Base-by-base conservation (phyloP, 495 filamentous ascomycete species). In the Mytilinidion resinicola region DNA sequence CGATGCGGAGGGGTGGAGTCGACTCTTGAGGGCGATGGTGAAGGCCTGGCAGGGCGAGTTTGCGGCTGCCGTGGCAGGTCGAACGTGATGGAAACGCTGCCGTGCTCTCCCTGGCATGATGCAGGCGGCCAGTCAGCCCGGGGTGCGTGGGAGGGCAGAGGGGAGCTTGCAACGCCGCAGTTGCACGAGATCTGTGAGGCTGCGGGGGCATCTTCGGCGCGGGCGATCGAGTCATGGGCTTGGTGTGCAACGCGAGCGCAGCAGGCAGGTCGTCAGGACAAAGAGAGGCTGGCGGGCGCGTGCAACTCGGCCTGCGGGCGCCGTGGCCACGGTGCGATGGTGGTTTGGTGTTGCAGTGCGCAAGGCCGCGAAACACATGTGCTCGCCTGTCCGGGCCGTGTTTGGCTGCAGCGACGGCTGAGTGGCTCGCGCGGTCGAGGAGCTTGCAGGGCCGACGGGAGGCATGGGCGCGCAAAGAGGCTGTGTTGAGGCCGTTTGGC, bases 401-500 rank as follows among this genome's bases (percentile, higher is more conserved):
- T 49, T 25, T 25, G 17, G 46, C 33, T 25, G 46, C 44, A 48
- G 46, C 46, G 15, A 19, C 46, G 17, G 33, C 46, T 17, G 15
- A 49, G 33, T 49, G 21, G 42, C 42, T n/a, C n/a, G n/a, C 42
- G 42, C 10, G 10, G 25, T 30, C 25, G 6, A 30, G 41, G 46
- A 15, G 14, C 41, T 1, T 43, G 17, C 41, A 43, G 17, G 14
- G 17, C 41, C 41, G 17, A 43, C 41, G 14, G 41, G 41, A 43
- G 14, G 41, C 41, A n/a, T 43, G 41, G 41, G 41, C 17, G 14
- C 17, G 14, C 41, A 56, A 57, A 60, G 57, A 64, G 59, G 62
- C 62, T 61, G 58, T 61, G 62, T 53, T 30, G 33, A 11, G 51
- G 53, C 17, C 47, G 19, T 57, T 65, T 59, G 61, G 62, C 58